Evolutionary conservation across 2,329 filamentous ascomycete species (phyloP), one percentile per base, ranked within the genome.

Genomic region (Cercospora janseana): DNA sequence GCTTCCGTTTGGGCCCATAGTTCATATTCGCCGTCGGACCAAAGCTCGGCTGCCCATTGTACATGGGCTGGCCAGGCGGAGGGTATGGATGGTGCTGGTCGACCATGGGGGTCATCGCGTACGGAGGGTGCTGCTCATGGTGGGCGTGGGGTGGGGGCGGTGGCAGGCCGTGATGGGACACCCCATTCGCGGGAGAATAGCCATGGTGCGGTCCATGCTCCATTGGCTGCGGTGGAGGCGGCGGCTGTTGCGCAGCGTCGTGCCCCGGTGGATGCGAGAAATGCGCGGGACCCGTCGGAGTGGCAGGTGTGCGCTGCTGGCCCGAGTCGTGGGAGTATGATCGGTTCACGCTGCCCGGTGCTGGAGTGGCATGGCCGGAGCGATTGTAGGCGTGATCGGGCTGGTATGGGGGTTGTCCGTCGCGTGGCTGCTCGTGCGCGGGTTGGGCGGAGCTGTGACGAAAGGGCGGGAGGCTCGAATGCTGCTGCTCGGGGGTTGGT

Each of bases 321-420:
- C 59, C 50, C 38, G 64, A 65, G 55, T 66, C 65, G 59, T 65
- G 60, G 27, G 63, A 65, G 40, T 65, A 64, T 34, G 64, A 55
- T 29, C 65, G 55, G 48, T 65, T 66, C 51, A 67, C 63, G 26
- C 58, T 57, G 46, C 61, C 60, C 29, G 66, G 44, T 26, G 44
- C 44, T 35, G 44, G 44, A n/a, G 66, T 69, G 47, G 62, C 66
- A 61, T 69, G 67, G 37, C 65, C 65, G 41, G 66, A 65, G 26
- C 59, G 62, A 41, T 55, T 59, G 55, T 63, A 58, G 45, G 60
- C 58, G 55, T 57, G 59, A 55, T 67, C 63, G 38, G 55, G 56
- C 49, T 66, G 59, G 24, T 64, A 60, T 46, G 43, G 48, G 26
- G 48, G 52, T 18, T 26, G 49, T 38, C 32, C 54, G 40, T 59